These are phyloP conservation scores for Mucor mucedo DNA, from an alignment of 371 early-diverging fungal species.

Conservation along the genomic window DNA sequence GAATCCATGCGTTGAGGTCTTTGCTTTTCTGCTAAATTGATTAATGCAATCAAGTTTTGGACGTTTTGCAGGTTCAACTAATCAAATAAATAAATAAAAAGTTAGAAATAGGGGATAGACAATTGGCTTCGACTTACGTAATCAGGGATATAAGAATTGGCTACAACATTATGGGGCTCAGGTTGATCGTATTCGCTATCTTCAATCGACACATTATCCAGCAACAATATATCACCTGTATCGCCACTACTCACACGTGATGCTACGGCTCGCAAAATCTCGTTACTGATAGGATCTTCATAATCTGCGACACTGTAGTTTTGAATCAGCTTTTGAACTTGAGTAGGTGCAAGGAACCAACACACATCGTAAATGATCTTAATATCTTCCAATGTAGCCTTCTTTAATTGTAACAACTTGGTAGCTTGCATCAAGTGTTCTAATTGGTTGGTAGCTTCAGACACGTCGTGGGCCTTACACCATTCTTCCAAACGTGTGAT, in stretches of 20 bases:
- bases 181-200: constrained; percentile 72
- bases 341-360: constrained; percentile 90
- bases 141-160: constrained; percentile 61
- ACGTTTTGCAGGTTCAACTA: constrained; percentile 30
- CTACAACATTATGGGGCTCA: constrained; percentile 59
- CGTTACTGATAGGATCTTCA: constrained; percentile 62
- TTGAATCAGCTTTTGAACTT: constrained; percentile 93
- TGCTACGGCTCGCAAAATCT: constrained; percentile 90
- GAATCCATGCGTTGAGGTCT: constrained; percentile 37
- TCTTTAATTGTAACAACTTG: constrained; percentile 93
- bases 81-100: neutral
- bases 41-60: constrained; percentile 30
- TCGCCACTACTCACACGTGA: constrained; percentile 83
- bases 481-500: constrained; percentile 95
- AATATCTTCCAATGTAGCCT: constrained; percentile 88
- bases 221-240: constrained; percentile 82
- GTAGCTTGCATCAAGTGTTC: constrained; percentile 95
- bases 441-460: constrained; percentile 88
- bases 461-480: constrained; percentile 91
- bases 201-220: constrained; percentile 83
- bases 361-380: constrained; percentile 96
- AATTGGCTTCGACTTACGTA: constrained; percentile 22
- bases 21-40: constrained; percentile 20
- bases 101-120: neutral
- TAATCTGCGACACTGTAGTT: constrained; percentile 80